Evolutionary conservation across 2,329 filamentous ascomycete species (phyloP), one percentile per base, ranked within the genome.

Genomic region (Fusarium secorum): DNA sequence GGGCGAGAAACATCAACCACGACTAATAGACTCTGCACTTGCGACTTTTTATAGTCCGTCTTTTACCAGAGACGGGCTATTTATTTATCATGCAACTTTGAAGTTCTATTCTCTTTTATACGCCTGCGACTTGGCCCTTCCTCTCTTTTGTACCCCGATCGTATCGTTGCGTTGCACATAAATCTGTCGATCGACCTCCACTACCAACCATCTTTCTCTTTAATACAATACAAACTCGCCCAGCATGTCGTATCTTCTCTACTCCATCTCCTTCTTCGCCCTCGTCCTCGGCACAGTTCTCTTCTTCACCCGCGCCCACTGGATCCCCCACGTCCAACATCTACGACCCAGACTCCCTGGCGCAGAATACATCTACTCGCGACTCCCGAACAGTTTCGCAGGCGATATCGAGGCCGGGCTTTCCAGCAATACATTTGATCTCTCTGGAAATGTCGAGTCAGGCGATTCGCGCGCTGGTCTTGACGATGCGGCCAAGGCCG

Each of bases 371-470:
- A 82, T 93, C 75, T 98, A 98, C 84, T 86, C 90, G 56, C 91
- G 89, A 35, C 88, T 98, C 2, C 93, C 94, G 1, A 86, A 86
- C 20, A 90, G 88, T 53, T 99, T 98, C 83, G 85, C 90, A 45
- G 90, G 88, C 73, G 96, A 99, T 82, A 91, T 96, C 64, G 95
- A 98, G 81, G 91, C 93, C 20, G 96, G 96, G 24, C 87, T 99
- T 32, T 92, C 91, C 44, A 95, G 92, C 66, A 87, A 87, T 60
- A 93, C 91, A 59, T 99, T 99, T 79, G 92, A 97, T 77, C 87
- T 99, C 30, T 83, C 86, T 14, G 88, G 87, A 70, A 99, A 99
- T 78, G 85, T 99, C 36, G 90, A 91, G 63, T 88, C 87, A 17
- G 93, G 92, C 54, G 96, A 99, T 79, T 85, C 86, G 33, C 89